Evolutionary conservation across 2,329 filamentous ascomycete species (phyloP).

Genomic region (Penicillium fuscoglaucum): DNA sequence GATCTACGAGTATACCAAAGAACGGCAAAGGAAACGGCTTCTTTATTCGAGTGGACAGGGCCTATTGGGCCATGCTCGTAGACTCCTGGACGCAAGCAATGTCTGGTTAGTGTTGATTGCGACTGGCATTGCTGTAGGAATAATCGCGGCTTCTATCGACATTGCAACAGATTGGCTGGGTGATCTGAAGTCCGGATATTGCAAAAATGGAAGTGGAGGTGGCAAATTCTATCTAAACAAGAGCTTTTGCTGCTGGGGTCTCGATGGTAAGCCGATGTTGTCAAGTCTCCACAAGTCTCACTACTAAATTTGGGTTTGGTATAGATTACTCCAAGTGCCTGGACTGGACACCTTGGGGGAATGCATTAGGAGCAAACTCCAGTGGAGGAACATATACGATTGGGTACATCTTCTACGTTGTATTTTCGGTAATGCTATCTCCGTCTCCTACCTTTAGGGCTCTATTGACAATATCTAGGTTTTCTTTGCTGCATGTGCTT

Average conservation of each 20-base stretch:
- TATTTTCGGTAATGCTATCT: slow-evolving; percentile 68
- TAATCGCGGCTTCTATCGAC: slow-evolving; percentile 84
- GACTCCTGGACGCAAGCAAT: slow-evolving; percentile 80
- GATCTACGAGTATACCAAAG: slow-evolving; percentile 98
- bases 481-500: slow-evolving; percentile 74
- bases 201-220: slow-evolving; percentile 71
- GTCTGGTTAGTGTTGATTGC: slow-evolving; percentile 87
- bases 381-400: slow-evolving; percentile 73
- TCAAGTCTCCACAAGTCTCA: not conserved
- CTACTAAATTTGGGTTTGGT: slow-evolving; percentile 17
- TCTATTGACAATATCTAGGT: slow-evolving; percentile 53
- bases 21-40: slow-evolving; percentile 80
- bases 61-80: slow-evolving; percentile 69
- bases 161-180: slow-evolving; percentile 90
- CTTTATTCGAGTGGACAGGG: slow-evolving; percentile 69
- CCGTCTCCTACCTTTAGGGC: not conserved
- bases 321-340: slow-evolving; percentile 72
- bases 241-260: slow-evolving; percentile 89
- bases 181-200: slow-evolving; percentile 88
- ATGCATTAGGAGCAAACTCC: slow-evolving; percentile 66
- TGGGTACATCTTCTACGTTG: slow-evolving; percentile 82
- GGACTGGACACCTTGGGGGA: slow-evolving; percentile 85
- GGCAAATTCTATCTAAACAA: slow-evolving; percentile 89
- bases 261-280: slow-evolving; percentile 58
- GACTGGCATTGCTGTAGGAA: slow-evolving; percentile 79